Evolutionary conservation across 257 asterid genomes (phyloP).

Genomic region (Nicotiana tomentosiformis): DNA sequence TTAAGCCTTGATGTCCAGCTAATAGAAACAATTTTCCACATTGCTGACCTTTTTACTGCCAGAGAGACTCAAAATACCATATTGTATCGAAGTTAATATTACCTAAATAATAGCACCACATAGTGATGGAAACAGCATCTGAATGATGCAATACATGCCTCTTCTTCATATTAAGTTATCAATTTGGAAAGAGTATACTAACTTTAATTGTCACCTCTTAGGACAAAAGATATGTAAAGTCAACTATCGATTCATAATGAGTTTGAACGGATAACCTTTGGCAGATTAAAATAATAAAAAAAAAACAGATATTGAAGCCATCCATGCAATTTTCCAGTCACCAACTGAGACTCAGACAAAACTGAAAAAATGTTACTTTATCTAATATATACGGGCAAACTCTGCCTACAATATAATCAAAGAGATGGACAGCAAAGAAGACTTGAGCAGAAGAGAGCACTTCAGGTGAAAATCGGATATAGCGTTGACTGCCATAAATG

Average conservation of each 20-base stretch:
- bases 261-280: not conserved
- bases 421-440: constrained; percentile 7
- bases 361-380: not conserved
- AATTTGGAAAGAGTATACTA: not conserved
- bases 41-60: too few relatives aligned
- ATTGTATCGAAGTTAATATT: too few relatives aligned
- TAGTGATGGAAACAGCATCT: not conserved
- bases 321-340: not conserved
- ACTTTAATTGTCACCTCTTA: not conserved
- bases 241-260: not conserved
- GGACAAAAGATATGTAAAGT: not conserved
- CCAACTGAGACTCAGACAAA: not conserved
- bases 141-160: not conserved
- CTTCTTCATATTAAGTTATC: not conserved
- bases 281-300: not conserved
- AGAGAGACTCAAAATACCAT: too few relatives aligned
- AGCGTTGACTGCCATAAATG: constrained; percentile 89
- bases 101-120: too few relatives aligned
- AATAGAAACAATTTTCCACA: too few relatives aligned
- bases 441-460: constrained; percentile 90
- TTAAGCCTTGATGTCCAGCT: too few relatives aligned
- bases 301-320: not conserved
- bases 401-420: not conserved
- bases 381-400: not conserved
- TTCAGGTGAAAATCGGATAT: constrained; percentile 82